Evolutionary conservation across 495 filamentous ascomycete genomes (phyloP), one percentile per base, ranked within the genome.

Genomic region (Lophium mytilinum): DNA sequence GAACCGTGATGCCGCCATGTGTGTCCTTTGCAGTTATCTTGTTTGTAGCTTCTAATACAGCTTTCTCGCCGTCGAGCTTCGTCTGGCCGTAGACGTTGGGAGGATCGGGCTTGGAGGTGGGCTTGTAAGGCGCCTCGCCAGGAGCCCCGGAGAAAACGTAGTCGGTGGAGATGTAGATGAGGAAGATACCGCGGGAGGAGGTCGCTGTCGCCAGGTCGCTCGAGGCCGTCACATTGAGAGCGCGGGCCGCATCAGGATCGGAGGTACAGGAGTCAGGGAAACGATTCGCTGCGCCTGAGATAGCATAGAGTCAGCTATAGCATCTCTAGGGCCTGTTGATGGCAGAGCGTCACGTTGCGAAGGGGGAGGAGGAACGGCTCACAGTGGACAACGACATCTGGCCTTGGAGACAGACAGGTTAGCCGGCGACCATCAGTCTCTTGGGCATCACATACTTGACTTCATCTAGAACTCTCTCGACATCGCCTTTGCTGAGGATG

Each of bases 141-240:
- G 83, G 84, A 17, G 63, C 76, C 14, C 91, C 91, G 1, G 89
- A 73, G 67, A 96, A 96, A 42, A 96, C 89, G 69, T 96, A 96
- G 74, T 96, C 91, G 40, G 91, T 95, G 0, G 88, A 93, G 67
- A 96, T 95, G 76, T 95, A 95, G 67, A 96, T 81, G 34, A 95
- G 76, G 49, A 95, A 68, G 58, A 84, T 81, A n/a, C 70, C 71
- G 10, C 82, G 80, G 14, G 72, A 62, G 15, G 82, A 78, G 63
- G 87, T 85, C 35, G 83, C 74, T 33, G 78, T 70, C 17, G 90
- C 89, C 17, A 96, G 81, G 18, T 66, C 63, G 34, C 76, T 74
- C 14, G 87, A 82, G 9, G 89, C 85, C 4, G 82, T 78, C 24
- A 92, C 80, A 67, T 96, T 96, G 59, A 95, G 72, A 36, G 73